Conservation (phyloP, 805 yeast genomes). For the Barnettozyma siamensis region DNA sequence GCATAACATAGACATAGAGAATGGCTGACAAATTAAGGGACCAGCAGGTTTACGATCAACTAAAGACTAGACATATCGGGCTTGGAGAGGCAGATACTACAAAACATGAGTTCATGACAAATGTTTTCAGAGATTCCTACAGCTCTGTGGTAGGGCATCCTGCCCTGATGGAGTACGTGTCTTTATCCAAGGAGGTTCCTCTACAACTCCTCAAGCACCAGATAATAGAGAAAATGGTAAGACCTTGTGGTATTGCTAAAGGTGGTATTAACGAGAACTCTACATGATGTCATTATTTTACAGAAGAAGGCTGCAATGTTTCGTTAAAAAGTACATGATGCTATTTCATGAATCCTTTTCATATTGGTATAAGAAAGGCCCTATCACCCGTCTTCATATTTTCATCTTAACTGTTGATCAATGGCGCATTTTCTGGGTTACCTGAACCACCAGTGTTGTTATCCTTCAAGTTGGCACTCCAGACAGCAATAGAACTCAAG, state of each 20-base stretch:
- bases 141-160: conserved; percentile 58
- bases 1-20: too few relatives aligned
- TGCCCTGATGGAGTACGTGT: conserved; percentile 44
- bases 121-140: conserved; percentile 61
- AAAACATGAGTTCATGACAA: conserved; percentile 61
- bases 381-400: too few relatives aligned
- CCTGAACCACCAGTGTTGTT: conserved; percentile 1
- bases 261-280: background rate
- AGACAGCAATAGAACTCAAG: conserved; percentile 42
- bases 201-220: conserved; percentile 26
- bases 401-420: conserved; percentile 23
- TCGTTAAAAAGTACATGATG: too few relatives aligned
- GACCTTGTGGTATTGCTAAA: conserved; percentile 22
- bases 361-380: background rate
- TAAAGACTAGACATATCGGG: conserved; percentile 63
- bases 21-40: conserved; percentile 65
- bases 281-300: too few relatives aligned
- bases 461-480: conserved; percentile 30
- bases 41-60: conserved; percentile 46
- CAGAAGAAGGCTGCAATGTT: too few relatives aligned
- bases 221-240: conserved; percentile 36
- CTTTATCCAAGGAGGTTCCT: conserved; percentile 48
- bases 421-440: conserved; percentile 34
- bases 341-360: too few relatives aligned
- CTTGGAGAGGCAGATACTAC: conserved; percentile 72